Evolutionary conservation across 2,329 filamentous ascomycete genomes (phyloP), one percentile per base, ranked within the genome.

Genomic region (Samsoniella hepiali): DNA sequence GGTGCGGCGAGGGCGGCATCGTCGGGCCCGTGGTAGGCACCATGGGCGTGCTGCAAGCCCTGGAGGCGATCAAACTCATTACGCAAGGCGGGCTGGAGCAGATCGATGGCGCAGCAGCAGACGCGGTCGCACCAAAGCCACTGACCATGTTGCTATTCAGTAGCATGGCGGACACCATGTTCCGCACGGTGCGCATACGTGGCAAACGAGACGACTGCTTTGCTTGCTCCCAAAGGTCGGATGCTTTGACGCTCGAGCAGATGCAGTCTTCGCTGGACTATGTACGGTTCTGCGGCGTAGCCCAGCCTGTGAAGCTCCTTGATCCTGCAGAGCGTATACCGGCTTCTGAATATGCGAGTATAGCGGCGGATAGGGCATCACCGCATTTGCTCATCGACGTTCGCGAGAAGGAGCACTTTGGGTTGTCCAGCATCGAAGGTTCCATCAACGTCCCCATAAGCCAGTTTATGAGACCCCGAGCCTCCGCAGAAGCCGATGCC

Each of bases 1-100:
- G 89, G 65, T 99, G 95, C 71, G 92, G 93, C 47, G 95, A 99
- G 73, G 94, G 93, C 10, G 95, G 95, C 0, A 93, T 99, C 9
- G 71, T 99, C 1, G 95, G 95, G 0, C 93, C 95, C 0, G 93
- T 97, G 0, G 95, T 99, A 0, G 95, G 95, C 0, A 83, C 88
- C 0, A 97, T 99, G 91, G 95, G 95, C 8, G 88, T 97, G 0
- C 77, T 98, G 63, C 95, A 98, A 78, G 94, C 95, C 0, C 79
- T 96, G 1, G 93, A 98, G 76, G 88, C 91, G 0, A 88, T 98
- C 70, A 95, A 96, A 73, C 75, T 97, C n/a, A 82, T 97, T 17
- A 82, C 85, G 0, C 70, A 78, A 36, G 73, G 71, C 3, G 69
- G 69, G 6, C 64, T 70, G 9, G 70, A 73, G 15, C 22, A 6